These are phyloP conservation scores for Sclerotiophoma versabilis DNA, from an alignment of 2,329 filamentous ascomycete genomes.

Conservation along the genomic window DNA sequence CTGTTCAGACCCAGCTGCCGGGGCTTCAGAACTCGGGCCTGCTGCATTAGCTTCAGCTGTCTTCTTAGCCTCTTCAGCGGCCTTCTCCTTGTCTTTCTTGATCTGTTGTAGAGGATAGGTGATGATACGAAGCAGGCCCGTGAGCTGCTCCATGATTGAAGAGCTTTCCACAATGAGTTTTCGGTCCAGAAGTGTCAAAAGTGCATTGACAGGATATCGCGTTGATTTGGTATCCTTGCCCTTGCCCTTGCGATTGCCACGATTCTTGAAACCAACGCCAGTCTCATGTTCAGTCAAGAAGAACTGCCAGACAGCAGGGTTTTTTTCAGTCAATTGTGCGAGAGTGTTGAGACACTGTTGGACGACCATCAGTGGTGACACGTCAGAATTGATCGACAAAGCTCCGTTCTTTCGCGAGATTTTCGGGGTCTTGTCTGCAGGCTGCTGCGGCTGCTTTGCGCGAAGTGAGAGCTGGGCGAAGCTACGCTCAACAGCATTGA, in stretches of 20 bases:
- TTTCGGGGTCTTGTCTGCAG: slow-evolving; percentile 80
- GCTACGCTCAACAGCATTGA: slow-evolving; percentile 92
- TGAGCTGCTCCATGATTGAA: slow-evolving; percentile 93
- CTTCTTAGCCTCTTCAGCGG: slow-evolving; percentile 56
- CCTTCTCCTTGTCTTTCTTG: slow-evolving; percentile 79
- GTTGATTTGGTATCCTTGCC: slow-evolving; percentile 81
- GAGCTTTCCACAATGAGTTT: slow-evolving; percentile 96
- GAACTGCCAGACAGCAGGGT: slow-evolving; percentile 85
- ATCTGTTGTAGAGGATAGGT: slow-evolving; percentile 87
- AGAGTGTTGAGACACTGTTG: slow-evolving; percentile 92
- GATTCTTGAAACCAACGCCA: slow-evolving; percentile 76
- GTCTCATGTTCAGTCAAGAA: slow-evolving; percentile 96
- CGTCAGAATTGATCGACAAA: slow-evolving; percentile 75
- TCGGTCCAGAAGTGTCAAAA: slow-evolving; percentile 88
- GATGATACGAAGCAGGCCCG: slow-evolving; percentile 84
- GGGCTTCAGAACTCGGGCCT: slow-evolving; percentile 26
- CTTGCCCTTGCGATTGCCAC: slow-evolving; percentile 83
- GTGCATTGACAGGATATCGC: slow-evolving; percentile 90
- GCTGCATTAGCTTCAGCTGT: slow-evolving; percentile 12
- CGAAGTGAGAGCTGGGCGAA: slow-evolving; percentile 92
- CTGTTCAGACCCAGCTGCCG: slow-evolving; percentile 25
- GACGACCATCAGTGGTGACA: slow-evolving; percentile 92
- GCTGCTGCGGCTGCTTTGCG: slow-evolving; percentile 74
- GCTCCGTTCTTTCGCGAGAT: slow-evolving; percentile 76
- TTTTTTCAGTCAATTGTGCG: slow-evolving; percentile 82